Evolutionary conservation across 2,329 filamentous ascomycete species (phyloP).

Genomic region (Botrytis squamosa): DNA sequence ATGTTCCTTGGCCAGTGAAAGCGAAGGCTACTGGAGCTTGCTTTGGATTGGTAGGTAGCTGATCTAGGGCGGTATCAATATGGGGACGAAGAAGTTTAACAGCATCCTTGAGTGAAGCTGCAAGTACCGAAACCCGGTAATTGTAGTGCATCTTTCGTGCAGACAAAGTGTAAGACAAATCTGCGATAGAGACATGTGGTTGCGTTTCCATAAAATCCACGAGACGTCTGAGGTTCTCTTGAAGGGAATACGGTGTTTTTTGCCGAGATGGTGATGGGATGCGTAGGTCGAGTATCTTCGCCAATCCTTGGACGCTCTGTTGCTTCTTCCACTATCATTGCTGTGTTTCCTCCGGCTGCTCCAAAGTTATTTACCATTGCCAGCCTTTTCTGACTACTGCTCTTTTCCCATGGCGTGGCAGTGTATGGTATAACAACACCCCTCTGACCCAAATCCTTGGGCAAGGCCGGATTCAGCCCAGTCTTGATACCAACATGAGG

Average conservation of each 20-base stretch:
- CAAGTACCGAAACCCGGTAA: conserved; percentile 47
- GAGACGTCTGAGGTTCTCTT: conserved; percentile 30
- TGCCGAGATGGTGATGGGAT: conserved; percentile 52
- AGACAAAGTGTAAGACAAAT: conserved; percentile 37
- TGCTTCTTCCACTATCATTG: conserved; percentile 35
- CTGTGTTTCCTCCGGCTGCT: conserved; percentile 38
- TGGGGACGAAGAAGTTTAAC: background rate
- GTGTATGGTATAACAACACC: conserved; percentile 24
- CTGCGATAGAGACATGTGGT: conserved; percentile 29
- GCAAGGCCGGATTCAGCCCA: conserved; percentile 27
- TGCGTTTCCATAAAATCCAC: conserved; percentile 30
- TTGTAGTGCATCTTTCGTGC: conserved; percentile 57
- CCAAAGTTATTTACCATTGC: conserved; percentile 48
- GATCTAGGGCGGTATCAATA: conserved; percentile 42
- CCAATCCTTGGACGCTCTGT: conserved; percentile 31
- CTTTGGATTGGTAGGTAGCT: conserved; percentile 28
- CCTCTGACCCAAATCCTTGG: conserved; percentile 39
- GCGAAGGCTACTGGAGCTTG: conserved; percentile 41
- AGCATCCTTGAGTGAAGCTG: background rate
- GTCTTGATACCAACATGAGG: conserved; percentile 28
- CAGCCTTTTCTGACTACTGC: conserved; percentile 45
- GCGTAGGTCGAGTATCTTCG: conserved; percentile 45
- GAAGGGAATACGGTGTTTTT: conserved; percentile 33
- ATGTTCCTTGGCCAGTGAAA: conserved; percentile 13
- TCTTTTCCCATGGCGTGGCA: conserved; percentile 29